phyloP scores from a whole-genome alignment of 78 protist genomes.

The Dictyostelium capitatum region DNA sequence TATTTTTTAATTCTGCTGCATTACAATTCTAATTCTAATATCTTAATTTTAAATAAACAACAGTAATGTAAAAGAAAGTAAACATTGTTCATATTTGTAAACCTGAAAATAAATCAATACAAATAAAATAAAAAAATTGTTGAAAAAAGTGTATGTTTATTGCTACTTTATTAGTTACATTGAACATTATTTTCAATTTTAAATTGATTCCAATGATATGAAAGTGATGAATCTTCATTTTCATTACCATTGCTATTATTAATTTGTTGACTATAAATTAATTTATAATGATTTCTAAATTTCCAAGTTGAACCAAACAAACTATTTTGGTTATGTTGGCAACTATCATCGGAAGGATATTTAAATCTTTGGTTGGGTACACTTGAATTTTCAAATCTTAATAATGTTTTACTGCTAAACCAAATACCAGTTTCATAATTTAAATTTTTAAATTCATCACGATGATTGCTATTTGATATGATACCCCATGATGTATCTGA shows the following conservation, averaged over 20 bases:
- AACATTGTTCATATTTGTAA: no score
- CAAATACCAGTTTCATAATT: constrained; percentile 55
- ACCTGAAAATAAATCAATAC: no score
- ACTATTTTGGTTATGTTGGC: not conserved
- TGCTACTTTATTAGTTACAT: no score
- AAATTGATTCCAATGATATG: constrained; percentile 28
- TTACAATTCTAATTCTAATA: no score
- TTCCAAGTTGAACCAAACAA: constrained; percentile 2
- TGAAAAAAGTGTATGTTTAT: no score
- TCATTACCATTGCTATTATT: not conserved
- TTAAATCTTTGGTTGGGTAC: not conserved
- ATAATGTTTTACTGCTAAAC: not conserved
- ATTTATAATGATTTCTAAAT: constrained; percentile 2
- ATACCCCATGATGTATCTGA: constrained; percentile 31
- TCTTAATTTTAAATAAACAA: no score
- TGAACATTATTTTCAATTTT: not conserved
- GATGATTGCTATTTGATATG: no score
- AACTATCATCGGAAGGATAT: not conserved
- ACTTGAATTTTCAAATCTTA: not conserved
- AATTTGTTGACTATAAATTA: not conserved
- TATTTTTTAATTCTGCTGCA: no score
- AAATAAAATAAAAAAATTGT: no score
- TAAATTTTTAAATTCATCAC: not conserved
- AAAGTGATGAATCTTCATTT: not conserved
- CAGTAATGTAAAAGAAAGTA: no score